These are phyloP conservation scores for Lepidopterella palustris DNA, from an alignment of 495 filamentous ascomycete genomes.

Conservation along the genomic window DNA sequence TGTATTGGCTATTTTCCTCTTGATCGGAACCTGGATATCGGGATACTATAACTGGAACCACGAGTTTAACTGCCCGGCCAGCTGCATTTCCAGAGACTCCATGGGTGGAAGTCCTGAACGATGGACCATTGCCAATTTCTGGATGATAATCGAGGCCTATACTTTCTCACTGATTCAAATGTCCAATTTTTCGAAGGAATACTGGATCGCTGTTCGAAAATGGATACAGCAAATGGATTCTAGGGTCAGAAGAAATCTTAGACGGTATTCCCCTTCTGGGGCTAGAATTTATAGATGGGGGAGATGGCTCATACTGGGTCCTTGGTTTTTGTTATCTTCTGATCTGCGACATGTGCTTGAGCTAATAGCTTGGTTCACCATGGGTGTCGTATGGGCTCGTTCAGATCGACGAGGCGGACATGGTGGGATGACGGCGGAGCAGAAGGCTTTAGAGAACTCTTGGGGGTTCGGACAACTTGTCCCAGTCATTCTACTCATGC, in stretches of 20 bases:
- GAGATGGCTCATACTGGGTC: background rate
- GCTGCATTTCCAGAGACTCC: background rate
- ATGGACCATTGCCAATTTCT: conserved; percentile 1
- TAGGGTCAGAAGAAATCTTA: background rate
- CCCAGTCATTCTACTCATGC: background rate
- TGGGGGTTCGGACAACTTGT: conserved; percentile 2
- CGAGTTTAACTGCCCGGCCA: background rate
- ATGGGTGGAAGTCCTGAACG: background rate
- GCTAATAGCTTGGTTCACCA: background rate
- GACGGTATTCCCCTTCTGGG: too few species aligned
- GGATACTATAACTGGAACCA: background rate
- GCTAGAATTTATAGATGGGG: background rate
- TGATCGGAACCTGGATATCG: background rate
- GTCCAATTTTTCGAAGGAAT: background rate
- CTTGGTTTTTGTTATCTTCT: background rate
- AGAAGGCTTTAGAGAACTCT: background rate
- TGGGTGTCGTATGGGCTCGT: background rate
- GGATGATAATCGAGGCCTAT: background rate
- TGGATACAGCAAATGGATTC: background rate
- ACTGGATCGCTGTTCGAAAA: background rate
- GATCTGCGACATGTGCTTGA: background rate
- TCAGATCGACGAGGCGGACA: background rate
- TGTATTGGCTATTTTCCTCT: background rate
- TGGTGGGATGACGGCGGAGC: background rate
- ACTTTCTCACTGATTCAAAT: background rate